Evolutionary conservation across 2,329 filamentous ascomycete species (phyloP).

Genomic region (Colletotrichum sp.): DNA sequence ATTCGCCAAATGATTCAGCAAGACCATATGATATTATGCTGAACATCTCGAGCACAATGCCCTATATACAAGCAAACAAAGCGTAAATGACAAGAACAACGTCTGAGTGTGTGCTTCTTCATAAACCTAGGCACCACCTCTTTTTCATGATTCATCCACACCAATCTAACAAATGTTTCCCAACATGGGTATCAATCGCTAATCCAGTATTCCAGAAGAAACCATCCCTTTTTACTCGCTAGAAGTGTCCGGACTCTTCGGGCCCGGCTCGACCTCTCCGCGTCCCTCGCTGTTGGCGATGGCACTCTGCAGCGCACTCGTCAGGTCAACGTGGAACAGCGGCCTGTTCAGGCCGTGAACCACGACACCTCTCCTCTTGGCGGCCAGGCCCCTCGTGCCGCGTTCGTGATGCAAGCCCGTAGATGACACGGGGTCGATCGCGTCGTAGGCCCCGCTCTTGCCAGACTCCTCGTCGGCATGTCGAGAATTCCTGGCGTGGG

Average conservation of each 20-base stretch:
- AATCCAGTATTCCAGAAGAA: neutral
- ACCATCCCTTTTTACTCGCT: neutral
- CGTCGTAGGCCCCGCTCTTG: constrained; percentile 33
- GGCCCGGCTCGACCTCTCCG: constrained; percentile 19
- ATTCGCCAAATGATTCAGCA: neutral
- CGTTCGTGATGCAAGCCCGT: neutral
- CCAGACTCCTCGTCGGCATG: constrained; percentile 42
- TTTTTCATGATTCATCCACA: neutral
- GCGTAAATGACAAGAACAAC: neutral
- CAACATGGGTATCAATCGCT: constrained; percentile 20
- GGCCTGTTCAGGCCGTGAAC: constrained; percentile 89
- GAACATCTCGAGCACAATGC: neutral
- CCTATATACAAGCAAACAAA: neutral
- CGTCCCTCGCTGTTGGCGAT: constrained; percentile 76
- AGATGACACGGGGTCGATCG: constrained; percentile 31
- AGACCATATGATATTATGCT: neutral
- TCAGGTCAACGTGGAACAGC: constrained; percentile 93
- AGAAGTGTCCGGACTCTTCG: constrained; percentile 4
- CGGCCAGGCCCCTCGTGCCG: constrained; percentile 36
- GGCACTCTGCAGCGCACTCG: constrained; percentile 85
- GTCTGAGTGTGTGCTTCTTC: neutral
- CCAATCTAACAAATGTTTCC: neutral
- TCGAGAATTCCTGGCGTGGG: constrained; percentile 8
- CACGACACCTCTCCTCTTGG: constrained; percentile 61
- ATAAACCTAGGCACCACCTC: neutral